Evolutionary conservation across 306 rosid species (phyloP), one percentile per base, ranked within the genome.

Genomic region (Ceratonia siliqua): DNA sequence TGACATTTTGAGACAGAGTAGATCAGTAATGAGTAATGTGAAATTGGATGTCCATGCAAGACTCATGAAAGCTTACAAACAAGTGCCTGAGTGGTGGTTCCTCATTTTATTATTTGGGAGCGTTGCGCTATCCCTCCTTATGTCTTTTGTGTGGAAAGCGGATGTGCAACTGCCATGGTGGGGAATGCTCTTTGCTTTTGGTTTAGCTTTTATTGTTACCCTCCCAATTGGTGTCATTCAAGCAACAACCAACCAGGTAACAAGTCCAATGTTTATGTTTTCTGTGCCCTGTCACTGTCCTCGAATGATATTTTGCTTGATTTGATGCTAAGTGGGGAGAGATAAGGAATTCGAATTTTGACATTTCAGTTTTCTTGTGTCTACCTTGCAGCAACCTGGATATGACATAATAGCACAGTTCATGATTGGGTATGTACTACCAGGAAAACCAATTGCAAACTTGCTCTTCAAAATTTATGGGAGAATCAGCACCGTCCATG

Each of bases 41-140:
- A 92, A 90, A 72, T 10, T 87, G 66, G 99, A 95, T 66, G 85
- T 95, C 15, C 99, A 92, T 81, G 93, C 90, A 7, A 92, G 75
- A 85, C 89, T 95, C 45, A 95, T 95, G 99, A 75, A 82, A 76
- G 87, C 79, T 18, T 95, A 95, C 79, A 95, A 92, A 73, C 88
- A 82, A 82, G 99, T 95, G 78, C 99, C 99, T 45, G 85, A 92
- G 72, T 95, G 98, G 98, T 95, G 99, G 99, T 95, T 90, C 86
- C 90, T 88, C 13, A 65, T 82, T 70, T 50, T 95, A 78, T 67
- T 95, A 39, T 28, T 78, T 2, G 91, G 90, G 27, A 95, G 99
- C 89, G 81, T 85, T 55, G 87, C 39, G 0, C 70, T 95, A 25
- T 95, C 96, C 15, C 15, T 95, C 20, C 0, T 90, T 14, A 87